These are phyloP conservation scores for Primulina eburnea DNA, from an alignment of 257 asterid genomes.

Conservation along the genomic window DNA sequence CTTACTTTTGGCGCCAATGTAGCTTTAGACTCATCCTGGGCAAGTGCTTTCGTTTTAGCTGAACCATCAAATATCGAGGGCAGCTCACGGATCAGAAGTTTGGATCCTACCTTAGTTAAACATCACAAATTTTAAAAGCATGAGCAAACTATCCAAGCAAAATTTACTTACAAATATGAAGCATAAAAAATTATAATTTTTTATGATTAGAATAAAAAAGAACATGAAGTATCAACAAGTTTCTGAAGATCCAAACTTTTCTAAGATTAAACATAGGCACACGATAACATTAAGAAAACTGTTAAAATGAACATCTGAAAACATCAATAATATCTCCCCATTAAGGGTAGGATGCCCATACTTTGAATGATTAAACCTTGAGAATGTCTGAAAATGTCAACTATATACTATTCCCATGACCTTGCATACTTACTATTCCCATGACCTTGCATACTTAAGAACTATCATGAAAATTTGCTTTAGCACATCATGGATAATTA, in stretches of 20 bases:
- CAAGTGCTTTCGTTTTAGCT: conserved; percentile 63
- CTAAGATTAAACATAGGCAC: not conserved
- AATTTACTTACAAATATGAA: not conserved
- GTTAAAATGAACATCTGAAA: no score
- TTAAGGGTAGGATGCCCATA: conserved; percentile 5
- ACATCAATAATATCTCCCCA: not conserved
- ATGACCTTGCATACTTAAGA: not conserved
- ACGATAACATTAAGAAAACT: not conserved
- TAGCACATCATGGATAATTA: not conserved
- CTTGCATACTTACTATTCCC: not conserved
- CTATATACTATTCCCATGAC: not conserved
- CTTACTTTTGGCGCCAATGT: conserved; percentile 90
- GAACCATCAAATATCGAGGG: conserved; percentile 85
- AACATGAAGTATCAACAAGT: not conserved
- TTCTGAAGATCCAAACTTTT: not conserved
- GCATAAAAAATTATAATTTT: not conserved
- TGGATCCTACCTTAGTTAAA: conserved; percentile 55
- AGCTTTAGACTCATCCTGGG: conserved; percentile 75
- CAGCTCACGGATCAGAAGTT: conserved; percentile 78
- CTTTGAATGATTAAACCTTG: not conserved
- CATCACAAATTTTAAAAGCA: conserved; percentile 13
- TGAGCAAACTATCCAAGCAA: not conserved
- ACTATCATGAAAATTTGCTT: not conserved
- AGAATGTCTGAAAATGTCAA: not conserved
- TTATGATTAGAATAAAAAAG: not conserved